A percentile compares a stretch with the other conserved stretches of the same genome.
Evolutionary conservation across 805 yeast genomes (phyloP).

Genomic region (Teunomyces funiuensis): DNA sequence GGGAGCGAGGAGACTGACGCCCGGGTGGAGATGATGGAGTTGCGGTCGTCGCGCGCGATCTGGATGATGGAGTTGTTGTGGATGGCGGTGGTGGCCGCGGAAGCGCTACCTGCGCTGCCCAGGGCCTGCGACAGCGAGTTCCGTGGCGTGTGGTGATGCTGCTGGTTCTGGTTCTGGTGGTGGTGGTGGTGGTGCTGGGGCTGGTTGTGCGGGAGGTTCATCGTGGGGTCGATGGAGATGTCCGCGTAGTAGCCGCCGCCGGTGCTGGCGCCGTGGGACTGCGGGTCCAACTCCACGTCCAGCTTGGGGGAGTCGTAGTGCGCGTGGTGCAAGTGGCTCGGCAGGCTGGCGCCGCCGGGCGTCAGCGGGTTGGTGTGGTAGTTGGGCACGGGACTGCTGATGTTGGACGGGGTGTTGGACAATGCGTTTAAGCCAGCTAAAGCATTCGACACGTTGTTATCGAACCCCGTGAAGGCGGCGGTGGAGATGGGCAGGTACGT

Average conservation of each 20-base stretch:
- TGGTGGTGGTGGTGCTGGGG: slow-evolving; percentile 28
- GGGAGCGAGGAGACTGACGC: slow-evolving; percentile 44
- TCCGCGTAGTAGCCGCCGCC: slow-evolving; percentile 47
- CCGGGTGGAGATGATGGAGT: slow-evolving; percentile 31
- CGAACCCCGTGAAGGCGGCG: slow-evolving; percentile 42
- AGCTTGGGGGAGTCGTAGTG: slow-evolving; percentile 25
- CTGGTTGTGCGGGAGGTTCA: slow-evolving; percentile 45
- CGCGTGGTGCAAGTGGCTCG: slow-evolving; percentile 15
- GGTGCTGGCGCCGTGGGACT: slow-evolving; percentile 25
- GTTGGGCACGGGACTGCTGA: slow-evolving; percentile 28
- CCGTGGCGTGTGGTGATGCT: slow-evolving; percentile 20
- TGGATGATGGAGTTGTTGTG: slow-evolving; percentile 44
- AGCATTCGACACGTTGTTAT: slow-evolving; percentile 40
- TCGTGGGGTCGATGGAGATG: slow-evolving; percentile 44
- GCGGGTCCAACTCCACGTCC: slow-evolving; percentile 29
- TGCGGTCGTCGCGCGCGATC: slow-evolving; percentile 40
- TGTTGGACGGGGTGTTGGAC: slow-evolving; percentile 31
- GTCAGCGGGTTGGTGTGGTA: slow-evolving; percentile 21
- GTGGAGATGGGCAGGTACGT: slow-evolving; percentile 36
- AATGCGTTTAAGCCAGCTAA: slow-evolving; percentile 46
- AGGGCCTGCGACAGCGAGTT: slow-evolving; percentile 24
- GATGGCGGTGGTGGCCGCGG: slow-evolving; percentile 8
- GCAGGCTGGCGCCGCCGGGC: slow-evolving; percentile 22
- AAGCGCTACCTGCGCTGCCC: neutral
- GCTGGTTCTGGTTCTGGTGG: slow-evolving; percentile 10